Percentiles rank a stretch among this genome's conserved stretches.
Conservation (phyloP, 176 grass and related monocot species). For the Rhynchospora breviuscula region DNA sequence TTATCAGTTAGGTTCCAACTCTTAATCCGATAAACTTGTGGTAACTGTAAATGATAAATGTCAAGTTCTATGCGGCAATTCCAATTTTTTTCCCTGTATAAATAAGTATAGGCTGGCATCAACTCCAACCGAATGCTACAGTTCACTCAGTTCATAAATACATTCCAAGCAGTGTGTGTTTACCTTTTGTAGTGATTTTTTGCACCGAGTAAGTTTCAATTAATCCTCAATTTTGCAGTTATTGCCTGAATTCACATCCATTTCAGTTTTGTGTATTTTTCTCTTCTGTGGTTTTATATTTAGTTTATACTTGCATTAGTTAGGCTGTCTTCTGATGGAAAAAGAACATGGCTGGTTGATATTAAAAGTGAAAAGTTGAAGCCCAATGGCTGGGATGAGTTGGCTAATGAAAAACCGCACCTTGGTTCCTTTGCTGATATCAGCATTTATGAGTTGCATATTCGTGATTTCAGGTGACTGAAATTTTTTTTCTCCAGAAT, state of each 20-base stretch:
- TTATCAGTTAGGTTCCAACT: neutral
- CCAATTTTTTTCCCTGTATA: neutral
- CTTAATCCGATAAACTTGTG: neutral
- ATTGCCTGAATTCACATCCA: neutral
- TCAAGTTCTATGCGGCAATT: neutral
- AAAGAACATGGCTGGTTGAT: conserved; percentile 67
- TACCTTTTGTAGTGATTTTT: neutral
- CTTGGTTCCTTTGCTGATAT: conserved; percentile 84
- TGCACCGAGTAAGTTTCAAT: neutral
- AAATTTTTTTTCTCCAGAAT: neutral
- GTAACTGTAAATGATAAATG: neutral
- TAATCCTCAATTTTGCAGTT: neutral
- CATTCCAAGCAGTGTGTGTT: neutral
- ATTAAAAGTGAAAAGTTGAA: conserved; percentile 57
- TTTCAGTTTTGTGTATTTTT: neutral
- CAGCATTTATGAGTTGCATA: conserved; percentile 90
- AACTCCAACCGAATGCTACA: neutral
- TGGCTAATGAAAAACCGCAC: conserved; percentile 64
- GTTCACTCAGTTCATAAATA: neutral
- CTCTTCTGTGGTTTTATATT: neutral
- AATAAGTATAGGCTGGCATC: neutral
- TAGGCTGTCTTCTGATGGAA: conserved; percentile 73
- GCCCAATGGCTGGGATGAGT: conserved; percentile 62
- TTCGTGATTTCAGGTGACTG: conserved; percentile 87
- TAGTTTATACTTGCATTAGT: conserved; percentile 24